Evolutionary conservation across 1,284 basidiomycete genomes (phyloP).

Genomic region (Papiliotrema fonsecae): DNA sequence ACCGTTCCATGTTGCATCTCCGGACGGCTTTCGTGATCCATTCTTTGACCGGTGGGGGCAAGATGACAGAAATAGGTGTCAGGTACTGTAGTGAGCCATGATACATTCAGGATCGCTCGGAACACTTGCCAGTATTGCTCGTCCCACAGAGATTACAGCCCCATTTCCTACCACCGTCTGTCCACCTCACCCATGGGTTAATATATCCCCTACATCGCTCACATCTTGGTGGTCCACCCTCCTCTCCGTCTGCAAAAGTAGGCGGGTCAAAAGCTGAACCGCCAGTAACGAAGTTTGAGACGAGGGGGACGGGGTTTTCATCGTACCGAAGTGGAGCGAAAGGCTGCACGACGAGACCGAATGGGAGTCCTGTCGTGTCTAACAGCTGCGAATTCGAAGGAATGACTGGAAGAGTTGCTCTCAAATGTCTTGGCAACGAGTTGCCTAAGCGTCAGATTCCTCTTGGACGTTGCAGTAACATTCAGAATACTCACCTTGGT

Average conservation of each 20-base stretch:
- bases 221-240: slow-evolving; percentile 78
- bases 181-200: slow-evolving; percentile 90
- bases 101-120: not conserved
- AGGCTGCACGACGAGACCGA: slow-evolving; percentile 83
- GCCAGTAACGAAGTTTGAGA: slow-evolving; percentile 50
- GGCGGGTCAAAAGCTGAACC: slow-evolving; percentile 58
- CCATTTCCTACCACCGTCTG: slow-evolving; percentile 80
- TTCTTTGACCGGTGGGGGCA: slow-evolving; percentile 70
- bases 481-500: slow-evolving; percentile 65
- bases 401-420: slow-evolving; percentile 64
- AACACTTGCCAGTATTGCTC: slow-evolving; percentile 67
- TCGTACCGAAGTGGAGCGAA: slow-evolving; percentile 77
- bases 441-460: slow-evolving; percentile 54
- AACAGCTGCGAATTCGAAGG: slow-evolving; percentile 78
- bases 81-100: slow-evolving; percentile 54
- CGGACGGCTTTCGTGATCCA: slow-evolving; percentile 77
- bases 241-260: slow-evolving; percentile 59
- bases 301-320: slow-evolving; percentile 75
- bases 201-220: slow-evolving; percentile 83
- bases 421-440: slow-evolving; percentile 63
- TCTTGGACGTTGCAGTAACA: not conserved
- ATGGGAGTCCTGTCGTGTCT: slow-evolving; percentile 74
- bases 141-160: slow-evolving; percentile 86
- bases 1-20: slow-evolving; percentile 89
- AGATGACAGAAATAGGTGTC: slow-evolving; percentile 82